Conservation (phyloP, 2,329 filamentous ascomycete genomes). For the Catunica adiposa region DNA sequence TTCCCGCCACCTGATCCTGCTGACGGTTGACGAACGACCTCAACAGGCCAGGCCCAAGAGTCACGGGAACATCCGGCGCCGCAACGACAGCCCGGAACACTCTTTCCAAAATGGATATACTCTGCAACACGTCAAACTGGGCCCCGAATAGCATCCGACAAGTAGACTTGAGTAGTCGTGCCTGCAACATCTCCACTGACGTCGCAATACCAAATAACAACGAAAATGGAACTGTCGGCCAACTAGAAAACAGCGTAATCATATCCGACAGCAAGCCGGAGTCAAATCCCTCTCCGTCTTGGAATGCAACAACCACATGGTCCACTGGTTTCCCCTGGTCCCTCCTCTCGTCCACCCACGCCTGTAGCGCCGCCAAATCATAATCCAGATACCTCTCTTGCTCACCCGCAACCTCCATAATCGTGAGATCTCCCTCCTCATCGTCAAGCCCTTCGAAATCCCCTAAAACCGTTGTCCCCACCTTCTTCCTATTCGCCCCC, state of each 20-base stretch:
- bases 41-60: slow-evolving; percentile 47
- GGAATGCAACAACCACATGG: slow-evolving; percentile 55
- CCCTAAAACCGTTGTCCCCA: neutral
- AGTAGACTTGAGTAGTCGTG: slow-evolving; percentile 52
- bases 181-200: slow-evolving; percentile 63
- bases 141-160: slow-evolving; percentile 51
- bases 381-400: slow-evolving; percentile 50
- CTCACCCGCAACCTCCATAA: slow-evolving; percentile 18
- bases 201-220: slow-evolving; percentile 68
- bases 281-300: slow-evolving; percentile 73
- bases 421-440: slow-evolving; percentile 5
- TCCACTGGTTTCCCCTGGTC: slow-evolving; percentile 23
- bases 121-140: slow-evolving; percentile 63
- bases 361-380: slow-evolving; percentile 55
- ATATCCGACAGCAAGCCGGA: slow-evolving; percentile 54
- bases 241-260: slow-evolving; percentile 47
- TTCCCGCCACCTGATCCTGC: slow-evolving; percentile 59
- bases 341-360: slow-evolving; percentile 33
- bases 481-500: slow-evolving; percentile 30
- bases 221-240: slow-evolving; percentile 62
- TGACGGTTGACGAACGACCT: slow-evolving; percentile 53
- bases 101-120: slow-evolving; percentile 52
- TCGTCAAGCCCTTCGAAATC: slow-evolving; percentile 1
- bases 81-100: slow-evolving; percentile 52
- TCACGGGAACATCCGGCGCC: slow-evolving; percentile 36